Evolutionary conservation across 192 early-diverging fungal genomes (phyloP).

Genomic region (Gonapodya sp.): DNA sequence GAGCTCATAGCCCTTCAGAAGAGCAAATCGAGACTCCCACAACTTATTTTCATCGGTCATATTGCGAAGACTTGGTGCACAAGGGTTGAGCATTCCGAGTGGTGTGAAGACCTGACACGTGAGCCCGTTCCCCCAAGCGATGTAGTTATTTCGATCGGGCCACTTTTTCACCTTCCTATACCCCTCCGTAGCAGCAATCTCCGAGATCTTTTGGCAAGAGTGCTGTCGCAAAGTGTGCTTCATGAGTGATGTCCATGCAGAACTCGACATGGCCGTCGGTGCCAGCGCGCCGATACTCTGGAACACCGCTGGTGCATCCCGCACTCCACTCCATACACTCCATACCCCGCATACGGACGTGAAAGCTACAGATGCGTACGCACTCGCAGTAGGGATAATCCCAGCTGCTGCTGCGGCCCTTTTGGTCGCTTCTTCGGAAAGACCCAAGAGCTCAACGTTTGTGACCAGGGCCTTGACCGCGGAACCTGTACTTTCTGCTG

Average conservation of each 20-base stretch:
- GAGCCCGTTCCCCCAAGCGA: not conserved
- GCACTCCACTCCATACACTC: no score
- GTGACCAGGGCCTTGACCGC: no score
- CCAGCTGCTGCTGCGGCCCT: no score
- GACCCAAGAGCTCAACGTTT: no score
- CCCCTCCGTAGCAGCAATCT: not conserved
- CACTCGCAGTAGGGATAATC: no score
- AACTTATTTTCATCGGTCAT: not conserved
- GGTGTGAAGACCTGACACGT: not conserved
- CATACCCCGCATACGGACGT: no score
- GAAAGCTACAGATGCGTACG: no score
- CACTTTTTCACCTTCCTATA: not conserved
- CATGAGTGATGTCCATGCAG: not conserved
- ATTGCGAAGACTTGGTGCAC: not conserved
- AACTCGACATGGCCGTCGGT: no score
- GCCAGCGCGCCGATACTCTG: not conserved
- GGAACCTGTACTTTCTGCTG: no score
- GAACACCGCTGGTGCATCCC: no score
- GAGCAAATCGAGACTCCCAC: not conserved
- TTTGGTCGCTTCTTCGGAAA: no score
- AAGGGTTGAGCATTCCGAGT: not conserved
- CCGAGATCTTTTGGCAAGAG: not conserved
- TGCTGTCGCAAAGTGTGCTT: not conserved
- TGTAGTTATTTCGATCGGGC: not conserved
- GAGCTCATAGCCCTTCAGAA: no score